phyloP scores from a whole-genome alignment of 805 yeast genomes.

The Isabelozyma heimii region DNA sequence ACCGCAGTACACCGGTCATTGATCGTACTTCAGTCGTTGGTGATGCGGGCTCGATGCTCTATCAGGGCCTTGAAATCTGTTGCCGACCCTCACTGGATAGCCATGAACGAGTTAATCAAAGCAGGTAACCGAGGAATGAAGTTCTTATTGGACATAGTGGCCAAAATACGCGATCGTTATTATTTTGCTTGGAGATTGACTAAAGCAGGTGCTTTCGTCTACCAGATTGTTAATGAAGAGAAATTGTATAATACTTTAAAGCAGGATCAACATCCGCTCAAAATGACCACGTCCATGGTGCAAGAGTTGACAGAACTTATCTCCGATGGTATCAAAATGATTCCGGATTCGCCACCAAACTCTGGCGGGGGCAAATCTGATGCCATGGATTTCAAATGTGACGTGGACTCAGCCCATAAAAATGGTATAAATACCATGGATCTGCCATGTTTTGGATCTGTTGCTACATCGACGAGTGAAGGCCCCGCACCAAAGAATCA shows the following conservation, averaged over 20 bases:
- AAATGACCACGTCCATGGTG: slow-evolving; percentile 5
- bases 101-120: slow-evolving; percentile 5
- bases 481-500: background rate
- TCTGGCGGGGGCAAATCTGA: background rate
- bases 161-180: slow-evolving; percentile 19
- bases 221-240: slow-evolving; percentile 1
- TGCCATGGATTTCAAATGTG: background rate
- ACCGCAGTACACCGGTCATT: slow-evolving; percentile 14
- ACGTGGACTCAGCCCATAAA: background rate
- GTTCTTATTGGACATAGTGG: slow-evolving; percentile 6
- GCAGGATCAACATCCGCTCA: slow-evolving; percentile 4
- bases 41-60: slow-evolving; percentile 3
- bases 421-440: background rate
- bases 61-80: background rate
- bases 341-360: background rate
- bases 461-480: background rate
- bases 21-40: slow-evolving; percentile 5
- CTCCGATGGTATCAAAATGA: background rate
- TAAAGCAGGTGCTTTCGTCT: slow-evolving; percentile 19
- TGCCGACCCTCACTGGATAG: background rate
- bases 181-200: slow-evolving; percentile 27
- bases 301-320: background rate
- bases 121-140: slow-evolving; percentile 8
- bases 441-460: background rate
- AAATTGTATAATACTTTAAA: slow-evolving; percentile 6